Evolutionary conservation across 1,284 basidiomycete genomes (phyloP).

Genomic region (Thelephora terrestris): DNA sequence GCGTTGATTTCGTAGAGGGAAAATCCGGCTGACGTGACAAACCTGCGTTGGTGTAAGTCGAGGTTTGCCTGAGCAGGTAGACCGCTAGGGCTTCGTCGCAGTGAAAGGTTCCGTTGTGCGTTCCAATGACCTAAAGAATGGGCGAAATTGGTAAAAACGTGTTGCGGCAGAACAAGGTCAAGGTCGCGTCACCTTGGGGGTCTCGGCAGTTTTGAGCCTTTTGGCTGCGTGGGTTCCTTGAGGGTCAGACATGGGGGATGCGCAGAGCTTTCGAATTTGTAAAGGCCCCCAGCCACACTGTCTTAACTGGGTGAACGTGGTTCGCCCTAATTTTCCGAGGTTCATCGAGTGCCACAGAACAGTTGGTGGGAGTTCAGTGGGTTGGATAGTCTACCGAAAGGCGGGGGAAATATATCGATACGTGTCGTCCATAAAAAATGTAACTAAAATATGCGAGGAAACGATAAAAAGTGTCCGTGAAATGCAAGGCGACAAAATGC

Average conservation of each 20-base stretch:
- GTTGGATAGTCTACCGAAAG: too few species aligned
- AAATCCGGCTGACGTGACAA: constrained; percentile 11
- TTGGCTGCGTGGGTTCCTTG: constrained; percentile 25
- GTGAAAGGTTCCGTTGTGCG: constrained; percentile 94
- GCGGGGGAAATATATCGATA: neutral
- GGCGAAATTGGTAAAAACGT: neutral
- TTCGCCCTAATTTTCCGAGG: too few species aligned
- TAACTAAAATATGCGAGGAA: too few species aligned
- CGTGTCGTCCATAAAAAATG: too few species aligned
- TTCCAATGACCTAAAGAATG: constrained; percentile 62
- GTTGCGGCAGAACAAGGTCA: neutral
- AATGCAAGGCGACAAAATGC: neutral
- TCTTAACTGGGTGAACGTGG: too few species aligned
- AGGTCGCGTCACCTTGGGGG: constrained; percentile 24
- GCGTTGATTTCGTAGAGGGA: constrained; percentile 5
- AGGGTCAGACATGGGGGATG: too few species aligned
- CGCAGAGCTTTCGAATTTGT: neutral
- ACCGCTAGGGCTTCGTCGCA: constrained; percentile 94
- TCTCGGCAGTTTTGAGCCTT: constrained; percentile 35
- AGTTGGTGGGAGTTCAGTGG: too few species aligned
- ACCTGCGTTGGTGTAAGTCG: constrained; percentile 71
- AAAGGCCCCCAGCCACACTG: too few species aligned
- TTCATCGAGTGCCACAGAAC: too few species aligned
- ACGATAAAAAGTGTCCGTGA: neutral
- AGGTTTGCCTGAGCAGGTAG: constrained; percentile 79